Evolutionary conservation across 345 rosid species (phyloP), one percentile per base, ranked within the genome.

Genomic region (Pelargonium nanum): DNA sequence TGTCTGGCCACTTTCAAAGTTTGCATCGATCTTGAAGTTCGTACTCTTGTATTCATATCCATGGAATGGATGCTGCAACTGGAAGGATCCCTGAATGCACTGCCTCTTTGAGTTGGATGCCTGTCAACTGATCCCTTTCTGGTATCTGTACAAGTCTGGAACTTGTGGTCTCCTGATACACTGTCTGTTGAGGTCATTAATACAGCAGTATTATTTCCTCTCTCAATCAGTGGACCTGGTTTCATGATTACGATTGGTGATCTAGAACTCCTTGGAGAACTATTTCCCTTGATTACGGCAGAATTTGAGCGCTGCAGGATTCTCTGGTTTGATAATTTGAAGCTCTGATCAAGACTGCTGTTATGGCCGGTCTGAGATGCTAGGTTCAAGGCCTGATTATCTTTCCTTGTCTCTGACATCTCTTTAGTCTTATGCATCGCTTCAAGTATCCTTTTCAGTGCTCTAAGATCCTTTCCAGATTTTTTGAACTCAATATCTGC

Each of bases 381-480:
- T 55, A 70, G 65, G 30, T 66, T 71, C 59, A 72, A 34, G 68
- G 40, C 67, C 57, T 63, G 70, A 67, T 75, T 69, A 52, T 68
- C 83, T 57, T 85, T 72, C 53, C 74, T 75, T 66, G 70, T 67
- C 19, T 76, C 78, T 25, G 71, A 61, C 57, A 68, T 59, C 50
- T 75, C 78, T 55, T 83, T 78, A 1, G 79, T 74, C 76, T 82
- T 86, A 70, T 87, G 87, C 90, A 81, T 89, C 56, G 89, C 94
- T 75, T 80, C 90, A 55, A 85, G 90, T 71, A 83, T 84, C 69
- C 86, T 97, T 71, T 85, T 84, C 30, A 84, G 95, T 70, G 92
- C 87, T 74, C 88, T 82, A 58, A 84, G 91, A 73, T 86, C 99
- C 76, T 85, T 89, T 63, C 88, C 96, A 0, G 99, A 79, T 65